These are phyloP conservation scores for Kodamaea suecica DNA, from an alignment of 1,139 yeast genomes.

Conservation along the genomic window DNA sequence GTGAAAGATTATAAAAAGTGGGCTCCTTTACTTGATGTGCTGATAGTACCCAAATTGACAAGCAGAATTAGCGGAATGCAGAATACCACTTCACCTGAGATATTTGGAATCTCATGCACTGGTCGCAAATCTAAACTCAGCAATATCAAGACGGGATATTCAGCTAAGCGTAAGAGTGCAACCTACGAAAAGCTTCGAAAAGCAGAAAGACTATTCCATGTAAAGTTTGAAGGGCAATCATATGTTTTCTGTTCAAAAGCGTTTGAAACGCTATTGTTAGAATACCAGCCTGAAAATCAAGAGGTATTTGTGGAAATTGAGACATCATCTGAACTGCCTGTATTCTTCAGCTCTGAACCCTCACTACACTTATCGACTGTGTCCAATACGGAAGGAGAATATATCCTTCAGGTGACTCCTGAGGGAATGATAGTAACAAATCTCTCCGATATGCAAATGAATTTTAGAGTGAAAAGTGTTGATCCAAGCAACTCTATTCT, in stretches of 20 bases:
- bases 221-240: slow-evolving; percentile 14
- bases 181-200: slow-evolving; percentile 32
- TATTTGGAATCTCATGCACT: slow-evolving; percentile 49
- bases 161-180: slow-evolving; percentile 21
- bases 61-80: slow-evolving; percentile 6
- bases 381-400: slow-evolving; percentile 7
- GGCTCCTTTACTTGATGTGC: slow-evolving; percentile 48
- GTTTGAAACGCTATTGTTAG: slow-evolving; percentile 37
- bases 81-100: slow-evolving; percentile 30
- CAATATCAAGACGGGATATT: slow-evolving; percentile 39
- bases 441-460: slow-evolving; percentile 7
- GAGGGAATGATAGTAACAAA: slow-evolving; percentile 12
- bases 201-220: slow-evolving; percentile 19
- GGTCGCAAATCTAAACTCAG: slow-evolving; percentile 38
- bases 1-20: slow-evolving; percentile 40
- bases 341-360: slow-evolving; percentile 7
- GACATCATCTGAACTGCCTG: slow-evolving; percentile 2
- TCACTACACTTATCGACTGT: slow-evolving; percentile 16
- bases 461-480: neutral
- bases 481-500: neutral
- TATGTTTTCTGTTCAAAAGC: slow-evolving; percentile 37
- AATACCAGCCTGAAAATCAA: slow-evolving; percentile 20
- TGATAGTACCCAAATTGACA: slow-evolving; percentile 30
- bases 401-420: slow-evolving; percentile 13
- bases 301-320: slow-evolving; percentile 13